Evolutionary conservation across 345 rosid species (phyloP).

Genomic region (Melastoma malabathricum): DNA sequence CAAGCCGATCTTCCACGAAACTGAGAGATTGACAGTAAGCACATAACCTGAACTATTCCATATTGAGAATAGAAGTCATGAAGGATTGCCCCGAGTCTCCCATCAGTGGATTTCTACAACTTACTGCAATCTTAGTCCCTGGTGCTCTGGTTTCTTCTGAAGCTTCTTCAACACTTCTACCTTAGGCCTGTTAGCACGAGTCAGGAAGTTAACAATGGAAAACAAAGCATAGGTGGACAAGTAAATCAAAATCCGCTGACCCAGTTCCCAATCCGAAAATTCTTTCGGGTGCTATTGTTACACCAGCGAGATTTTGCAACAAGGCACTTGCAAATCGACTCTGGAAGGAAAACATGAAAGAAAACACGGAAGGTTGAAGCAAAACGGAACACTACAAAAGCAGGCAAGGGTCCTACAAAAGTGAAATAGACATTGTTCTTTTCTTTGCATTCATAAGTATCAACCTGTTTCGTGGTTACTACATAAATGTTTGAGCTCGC

Average conservation of each 20-base stretch:
- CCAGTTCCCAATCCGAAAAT: conserved; percentile 71
- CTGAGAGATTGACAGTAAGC: conserved; percentile 19
- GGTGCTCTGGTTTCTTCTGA: conserved; percentile 65
- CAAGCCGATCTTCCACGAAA: conserved; percentile 89
- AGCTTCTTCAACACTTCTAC: conserved; percentile 77
- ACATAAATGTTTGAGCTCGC: conserved; percentile 72
- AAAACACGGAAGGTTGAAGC: too few species aligned
- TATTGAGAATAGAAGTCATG: background rate
- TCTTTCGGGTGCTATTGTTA: conserved; percentile 61
- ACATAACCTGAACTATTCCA: background rate
- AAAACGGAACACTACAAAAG: too few species aligned
- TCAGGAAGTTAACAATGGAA: background rate
- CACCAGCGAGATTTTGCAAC: conserved; percentile 56
- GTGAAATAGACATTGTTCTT: background rate
- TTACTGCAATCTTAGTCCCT: conserved; percentile 59
- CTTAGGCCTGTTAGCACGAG: conserved; percentile 36
- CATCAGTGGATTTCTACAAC: conserved; percentile 1
- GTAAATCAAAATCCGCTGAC: conserved; percentile 25
- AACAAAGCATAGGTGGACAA: background rate
- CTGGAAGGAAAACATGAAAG: conserved; percentile 23
- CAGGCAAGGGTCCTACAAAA: conserved; percentile 1
- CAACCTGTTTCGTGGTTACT: conserved; percentile 83
- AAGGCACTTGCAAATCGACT: conserved; percentile 77
- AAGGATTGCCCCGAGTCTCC: background rate
- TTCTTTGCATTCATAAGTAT: background rate